A percentile compares a stretch with the other conserved stretches of the same genome.
Evolutionary conservation across 352 stramenopile species (phyloP).

Genomic region (Phytophthora tentaculata): DNA sequence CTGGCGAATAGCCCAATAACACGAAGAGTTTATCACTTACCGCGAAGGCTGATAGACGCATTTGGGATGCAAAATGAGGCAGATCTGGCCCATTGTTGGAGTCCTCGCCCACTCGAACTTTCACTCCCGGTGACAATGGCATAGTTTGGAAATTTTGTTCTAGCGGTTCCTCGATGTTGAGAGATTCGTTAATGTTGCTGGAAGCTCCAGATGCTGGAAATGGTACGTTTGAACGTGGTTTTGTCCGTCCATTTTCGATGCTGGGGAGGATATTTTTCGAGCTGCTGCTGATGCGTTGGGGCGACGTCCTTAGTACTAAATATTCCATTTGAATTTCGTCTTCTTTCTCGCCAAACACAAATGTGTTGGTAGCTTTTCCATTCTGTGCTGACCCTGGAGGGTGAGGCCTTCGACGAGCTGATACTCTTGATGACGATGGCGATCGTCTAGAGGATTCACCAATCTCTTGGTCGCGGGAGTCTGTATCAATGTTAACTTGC

Average conservation of each 20-base stretch:
- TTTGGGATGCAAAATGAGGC: slow-evolving; percentile 31
- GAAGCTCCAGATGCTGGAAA: slow-evolving; percentile 17
- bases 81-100: slow-evolving; percentile 35
- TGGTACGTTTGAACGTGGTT: slow-evolving; percentile 4
- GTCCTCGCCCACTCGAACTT: slow-evolving; percentile 33
- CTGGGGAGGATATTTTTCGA: slow-evolving; percentile 20
- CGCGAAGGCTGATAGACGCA: slow-evolving; percentile 40
- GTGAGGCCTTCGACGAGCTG: slow-evolving; percentile 11
- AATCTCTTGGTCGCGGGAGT: slow-evolving; percentile 1
- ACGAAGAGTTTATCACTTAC: slow-evolving; percentile 27
- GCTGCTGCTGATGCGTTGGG: slow-evolving; percentile 5
- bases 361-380: not conserved
- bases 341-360: slow-evolving; percentile 27
- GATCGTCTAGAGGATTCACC: slow-evolving; percentile 5
- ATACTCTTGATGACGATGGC: slow-evolving; percentile 16
- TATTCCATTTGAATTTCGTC: slow-evolving; percentile 34
- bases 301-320: slow-evolving; percentile 9
- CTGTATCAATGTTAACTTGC: slow-evolving; percentile 21
- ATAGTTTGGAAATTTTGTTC: slow-evolving; percentile 40
- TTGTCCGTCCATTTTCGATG: slow-evolving; percentile 9
- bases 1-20: not conserved
- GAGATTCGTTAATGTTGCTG: not conserved
- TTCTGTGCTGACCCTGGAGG: slow-evolving; percentile 11
- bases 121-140: slow-evolving; percentile 40
- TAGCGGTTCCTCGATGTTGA: slow-evolving; percentile 24